phyloP scores from a whole-genome alignment of 1,139 yeast genomes.

The Yamadazyma atlantica region DNA sequence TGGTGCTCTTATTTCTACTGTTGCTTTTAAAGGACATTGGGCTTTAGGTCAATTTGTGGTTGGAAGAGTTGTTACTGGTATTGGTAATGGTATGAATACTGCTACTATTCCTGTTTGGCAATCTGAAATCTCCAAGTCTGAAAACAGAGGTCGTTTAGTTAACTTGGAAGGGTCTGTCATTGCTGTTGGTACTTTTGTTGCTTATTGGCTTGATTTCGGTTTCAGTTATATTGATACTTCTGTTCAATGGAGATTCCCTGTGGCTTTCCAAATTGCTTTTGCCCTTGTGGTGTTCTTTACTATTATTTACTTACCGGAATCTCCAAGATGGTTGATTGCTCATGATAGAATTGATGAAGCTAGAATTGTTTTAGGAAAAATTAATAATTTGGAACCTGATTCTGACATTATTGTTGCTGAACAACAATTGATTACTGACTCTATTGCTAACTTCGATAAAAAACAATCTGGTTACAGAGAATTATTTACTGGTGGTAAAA shows the following conservation, averaged over 20 bases:
- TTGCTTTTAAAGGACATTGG: conserved; percentile 52
- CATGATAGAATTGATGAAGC: conserved; percentile 54
- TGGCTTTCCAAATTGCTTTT: conserved; percentile 46
- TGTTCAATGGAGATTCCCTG: conserved; percentile 50
- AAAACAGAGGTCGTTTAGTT: conserved; percentile 70
- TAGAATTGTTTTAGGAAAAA: conserved; percentile 36
- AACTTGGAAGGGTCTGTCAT: conserved; percentile 69
- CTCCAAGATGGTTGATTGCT: conserved; percentile 73
- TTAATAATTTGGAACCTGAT: conserved; percentile 35
- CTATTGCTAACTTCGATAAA: conserved; percentile 39
- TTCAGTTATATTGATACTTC: conserved; percentile 48
- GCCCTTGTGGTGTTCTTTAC: conserved; percentile 37
- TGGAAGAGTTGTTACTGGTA: conserved; percentile 76
- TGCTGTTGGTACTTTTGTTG: conserved; percentile 69
- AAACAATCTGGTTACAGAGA: conserved; percentile 46
- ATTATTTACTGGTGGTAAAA: conserved; percentile 57
- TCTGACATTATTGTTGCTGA: conserved; percentile 50
- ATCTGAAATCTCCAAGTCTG: conserved; percentile 72
- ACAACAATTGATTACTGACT: conserved; percentile 40
- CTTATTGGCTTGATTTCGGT: conserved; percentile 81
- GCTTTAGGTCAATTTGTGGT: conserved; percentile 65
- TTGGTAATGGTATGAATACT: conserved; percentile 77
- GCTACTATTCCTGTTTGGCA: conserved; percentile 84
- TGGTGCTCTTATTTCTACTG: conserved; percentile 65
- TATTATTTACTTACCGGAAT: conserved; percentile 54